These are phyloP conservation scores for Vickermania spadyakhi DNA, from an alignment of 208 protist genomes.

Conservation along the genomic window DNA sequence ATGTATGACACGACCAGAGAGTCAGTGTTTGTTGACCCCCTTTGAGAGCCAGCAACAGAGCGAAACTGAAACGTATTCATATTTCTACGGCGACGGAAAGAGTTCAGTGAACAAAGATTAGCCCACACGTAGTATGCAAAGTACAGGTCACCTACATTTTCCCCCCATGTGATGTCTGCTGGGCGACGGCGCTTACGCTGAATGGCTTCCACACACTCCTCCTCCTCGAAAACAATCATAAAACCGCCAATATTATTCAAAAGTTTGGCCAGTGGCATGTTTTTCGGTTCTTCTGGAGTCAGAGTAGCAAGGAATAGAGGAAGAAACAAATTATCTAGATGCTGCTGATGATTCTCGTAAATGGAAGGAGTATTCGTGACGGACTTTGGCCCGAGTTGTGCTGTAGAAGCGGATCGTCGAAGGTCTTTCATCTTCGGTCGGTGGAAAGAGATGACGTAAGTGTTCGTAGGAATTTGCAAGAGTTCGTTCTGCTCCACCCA, in stretches of 20 bases:
- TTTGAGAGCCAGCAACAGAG: conserved; percentile 69
- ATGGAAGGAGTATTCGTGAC: conserved; percentile 5
- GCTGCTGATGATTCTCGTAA: conserved; percentile 91
- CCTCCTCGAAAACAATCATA: conserved; percentile 95
- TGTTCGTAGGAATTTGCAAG: conserved; percentile 86
- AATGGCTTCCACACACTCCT: conserved; percentile 52
- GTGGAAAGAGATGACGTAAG: conserved; percentile 84
- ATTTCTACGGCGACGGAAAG: conserved; percentile 73
- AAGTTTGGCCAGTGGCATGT: conserved; percentile 89
- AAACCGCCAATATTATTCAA: conserved; percentile 92
- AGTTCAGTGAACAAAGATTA: conserved; percentile 96
- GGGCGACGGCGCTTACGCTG: conserved; percentile 69
- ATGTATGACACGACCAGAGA: conserved; percentile 75
- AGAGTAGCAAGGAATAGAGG: conserved; percentile 97
- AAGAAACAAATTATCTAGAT: conserved; percentile 96
- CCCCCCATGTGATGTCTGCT: conserved; percentile 96
- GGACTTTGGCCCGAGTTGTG: neutral
- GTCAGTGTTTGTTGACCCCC: conserved; percentile 22
- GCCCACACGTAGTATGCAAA: conserved; percentile 96
- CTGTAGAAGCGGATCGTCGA: neutral
- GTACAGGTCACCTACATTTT: conserved; percentile 86
- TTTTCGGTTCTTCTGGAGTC: conserved; percentile 83
- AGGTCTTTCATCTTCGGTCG: conserved; percentile 10
- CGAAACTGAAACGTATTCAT: conserved; percentile 92
- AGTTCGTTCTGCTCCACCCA: conserved; percentile 91